Percentiles rank a stretch among this genome's conserved stretches.
These are phyloP conservation scores for Hymenotorrendiella dingleyae DNA, from an alignment of 2,329 filamentous ascomycete genomes.

Conservation along the genomic window DNA sequence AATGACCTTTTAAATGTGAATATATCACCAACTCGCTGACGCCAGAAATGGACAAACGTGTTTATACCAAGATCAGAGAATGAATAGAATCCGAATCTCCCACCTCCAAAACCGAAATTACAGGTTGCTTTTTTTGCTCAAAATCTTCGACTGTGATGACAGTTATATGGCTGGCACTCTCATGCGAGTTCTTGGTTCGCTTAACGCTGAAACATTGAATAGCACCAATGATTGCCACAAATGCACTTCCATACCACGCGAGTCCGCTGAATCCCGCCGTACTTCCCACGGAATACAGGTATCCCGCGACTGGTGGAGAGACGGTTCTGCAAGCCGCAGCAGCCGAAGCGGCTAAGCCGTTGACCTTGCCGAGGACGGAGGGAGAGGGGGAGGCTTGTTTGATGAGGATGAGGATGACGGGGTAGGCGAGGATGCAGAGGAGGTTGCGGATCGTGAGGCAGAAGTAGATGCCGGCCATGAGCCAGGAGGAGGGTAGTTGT, in stretches of 20 bases:
- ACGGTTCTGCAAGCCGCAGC: constrained; percentile 63
- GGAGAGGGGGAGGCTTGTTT: constrained; percentile 57
- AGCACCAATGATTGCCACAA: constrained; percentile 50
- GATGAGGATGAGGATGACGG: constrained; percentile 60
- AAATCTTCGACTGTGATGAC: too few species aligned
- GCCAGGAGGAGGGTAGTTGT: constrained; percentile 42
- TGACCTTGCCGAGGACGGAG: constrained; percentile 55
- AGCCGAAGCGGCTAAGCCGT: constrained; percentile 59
- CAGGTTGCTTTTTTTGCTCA: constrained; percentile 6
- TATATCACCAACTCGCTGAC: too few species aligned
- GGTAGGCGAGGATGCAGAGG: constrained; percentile 57
- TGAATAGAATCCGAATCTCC: neutral
- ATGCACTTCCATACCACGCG: constrained; percentile 57
- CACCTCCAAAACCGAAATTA: neutral
- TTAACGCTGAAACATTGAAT: constrained; percentile 49
- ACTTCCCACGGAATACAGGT: constrained; percentile 55
- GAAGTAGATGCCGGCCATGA: constrained; percentile 53
- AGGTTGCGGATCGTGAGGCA: constrained; percentile 46
- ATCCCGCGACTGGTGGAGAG: constrained; percentile 59
- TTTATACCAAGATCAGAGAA: neutral
- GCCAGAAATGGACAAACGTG: neutral
- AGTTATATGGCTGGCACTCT: too few species aligned
- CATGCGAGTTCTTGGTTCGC: constrained; percentile 11
- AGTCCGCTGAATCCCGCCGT: constrained; percentile 53
- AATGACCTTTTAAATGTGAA: too few species aligned